Evolutionary conservation across 768 basidiomycete species (phyloP).

Genomic region (Agrocybe chaxingu): DNA sequence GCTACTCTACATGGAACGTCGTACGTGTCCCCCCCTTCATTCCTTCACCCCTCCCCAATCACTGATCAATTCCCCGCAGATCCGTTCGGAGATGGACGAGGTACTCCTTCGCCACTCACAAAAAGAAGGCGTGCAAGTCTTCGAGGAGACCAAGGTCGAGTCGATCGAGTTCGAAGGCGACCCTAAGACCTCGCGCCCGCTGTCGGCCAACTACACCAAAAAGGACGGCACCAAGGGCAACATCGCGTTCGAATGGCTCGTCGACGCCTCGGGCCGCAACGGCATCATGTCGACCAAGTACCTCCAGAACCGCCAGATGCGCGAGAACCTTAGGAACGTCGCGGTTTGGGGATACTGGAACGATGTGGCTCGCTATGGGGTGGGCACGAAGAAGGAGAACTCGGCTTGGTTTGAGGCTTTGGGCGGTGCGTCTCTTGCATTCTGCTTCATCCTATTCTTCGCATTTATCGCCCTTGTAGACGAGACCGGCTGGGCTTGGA

Average conservation of each 20-base stretch:
- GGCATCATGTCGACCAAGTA: conserved; percentile 61
- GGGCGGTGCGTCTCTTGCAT: conserved; percentile 33
- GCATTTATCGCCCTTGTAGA: conserved; percentile 25
- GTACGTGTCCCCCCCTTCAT: conserved; percentile 31
- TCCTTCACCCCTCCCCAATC: neutral
- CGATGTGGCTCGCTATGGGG: conserved; percentile 39
- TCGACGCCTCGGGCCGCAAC: conserved; percentile 60
- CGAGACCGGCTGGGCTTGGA: conserved; percentile 55
- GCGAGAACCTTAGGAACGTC: conserved; percentile 50
- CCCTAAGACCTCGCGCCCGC: conserved; percentile 26
- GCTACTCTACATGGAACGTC: conserved; percentile 60
- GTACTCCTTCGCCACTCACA: conserved; percentile 55
- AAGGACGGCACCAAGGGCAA: conserved; percentile 30
- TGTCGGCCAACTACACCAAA: conserved; percentile 35
- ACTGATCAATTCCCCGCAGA: conserved; percentile 24
- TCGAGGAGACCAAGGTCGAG: conserved; percentile 42
- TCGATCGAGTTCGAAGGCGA: conserved; percentile 41
- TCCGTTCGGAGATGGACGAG: conserved; percentile 57
- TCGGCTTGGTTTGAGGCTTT: conserved; percentile 55
- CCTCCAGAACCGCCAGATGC: conserved; percentile 52
- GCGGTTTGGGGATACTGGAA: conserved; percentile 72
- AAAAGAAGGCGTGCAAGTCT: conserved; percentile 43
- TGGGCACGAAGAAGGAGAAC: conserved; percentile 38
- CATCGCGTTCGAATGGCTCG: conserved; percentile 55
- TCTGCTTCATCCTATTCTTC: neutral